Evolutionary conservation across 139 green algal species (phyloP).

Genomic region (Chlorella ohadii): DNA sequence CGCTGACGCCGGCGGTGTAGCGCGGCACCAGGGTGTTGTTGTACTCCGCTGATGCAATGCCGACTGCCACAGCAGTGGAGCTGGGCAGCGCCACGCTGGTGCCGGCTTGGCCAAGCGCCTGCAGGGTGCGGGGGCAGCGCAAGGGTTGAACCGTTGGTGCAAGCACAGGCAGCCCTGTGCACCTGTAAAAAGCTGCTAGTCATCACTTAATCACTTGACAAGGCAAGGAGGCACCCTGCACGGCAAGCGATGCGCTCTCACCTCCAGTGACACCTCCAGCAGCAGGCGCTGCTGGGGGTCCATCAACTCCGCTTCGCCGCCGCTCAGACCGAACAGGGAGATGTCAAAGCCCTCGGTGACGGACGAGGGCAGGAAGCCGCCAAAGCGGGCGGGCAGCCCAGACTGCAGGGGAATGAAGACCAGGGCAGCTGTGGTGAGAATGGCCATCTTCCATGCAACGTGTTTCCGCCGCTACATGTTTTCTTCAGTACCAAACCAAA

Average conservation of each 20-base stretch:
- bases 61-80: conserved; percentile 62
- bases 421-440: too few relatives aligned
- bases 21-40: conserved; percentile 69
- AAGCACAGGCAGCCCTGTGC: neutral
- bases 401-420: neutral
- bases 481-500: too few relatives aligned
- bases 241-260: too few relatives aligned
- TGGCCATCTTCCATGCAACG: too few relatives aligned
- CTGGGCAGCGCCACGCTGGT: conserved; percentile 20
- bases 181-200: too few relatives aligned
- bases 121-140: neutral
- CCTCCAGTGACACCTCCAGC: conserved; percentile 48
- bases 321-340: conserved; percentile 58
- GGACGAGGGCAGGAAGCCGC: conserved; percentile 63
- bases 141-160: conserved; percentile 26
- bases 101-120: conserved; percentile 23
- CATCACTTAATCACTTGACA: too few relatives aligned
- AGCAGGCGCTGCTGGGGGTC: conserved; percentile 87
- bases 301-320: conserved; percentile 72
- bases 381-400: conserved; percentile 62
- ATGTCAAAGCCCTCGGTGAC: conserved; percentile 66
- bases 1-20: conserved; percentile 60
- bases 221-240: too few relatives aligned
- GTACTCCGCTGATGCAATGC: conserved; percentile 87
- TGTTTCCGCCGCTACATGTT: too few relatives aligned